Evolutionary conservation across 106 monocot genomes (phyloP).

Genomic region (Phalaenopsis equestris): DNA sequence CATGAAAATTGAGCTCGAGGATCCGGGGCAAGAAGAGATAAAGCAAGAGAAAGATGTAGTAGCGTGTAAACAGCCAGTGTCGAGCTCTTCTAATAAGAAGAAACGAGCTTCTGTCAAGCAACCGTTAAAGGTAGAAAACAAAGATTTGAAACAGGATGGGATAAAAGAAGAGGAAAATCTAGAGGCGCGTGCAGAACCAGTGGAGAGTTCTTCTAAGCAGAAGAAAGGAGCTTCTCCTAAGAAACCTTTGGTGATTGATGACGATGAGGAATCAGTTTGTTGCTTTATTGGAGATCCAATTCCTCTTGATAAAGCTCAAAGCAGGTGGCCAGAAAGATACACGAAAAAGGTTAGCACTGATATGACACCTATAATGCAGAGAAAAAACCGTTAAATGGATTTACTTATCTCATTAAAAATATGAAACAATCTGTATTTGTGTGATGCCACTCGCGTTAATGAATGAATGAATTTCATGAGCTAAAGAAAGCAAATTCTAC

Average conservation of each 20-base stretch:
- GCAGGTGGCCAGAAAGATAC: constrained; percentile 57
- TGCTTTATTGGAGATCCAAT: constrained; percentile 44
- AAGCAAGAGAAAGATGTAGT: neutral
- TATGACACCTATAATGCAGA: neutral
- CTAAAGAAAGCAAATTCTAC: no score
- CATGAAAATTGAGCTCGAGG: neutral
- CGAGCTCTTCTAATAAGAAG: neutral
- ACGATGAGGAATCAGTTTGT: constrained; percentile 16
- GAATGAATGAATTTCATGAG: no score
- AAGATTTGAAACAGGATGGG: neutral
- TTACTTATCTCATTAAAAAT: no score
- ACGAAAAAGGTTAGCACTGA: constrained; percentile 11
- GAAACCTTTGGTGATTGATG: no score
- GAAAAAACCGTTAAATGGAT: no score
- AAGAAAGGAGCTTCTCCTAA: neutral
- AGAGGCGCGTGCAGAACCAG: neutral
- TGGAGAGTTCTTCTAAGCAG: neutral
- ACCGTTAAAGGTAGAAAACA: neutral
- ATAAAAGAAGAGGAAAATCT: neutral
- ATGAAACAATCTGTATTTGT: no score
- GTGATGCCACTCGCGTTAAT: no score
- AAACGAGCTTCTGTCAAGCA: neutral
- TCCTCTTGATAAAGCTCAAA: constrained; percentile 25
- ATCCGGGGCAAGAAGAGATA: neutral
- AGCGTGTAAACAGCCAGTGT: neutral